A percentile compares a stretch with the other conserved stretches of the same genome.
Evolutionary conservation across 768 basidiomycete species (phyloP).

Genomic region (Tylopilus sp.): DNA sequence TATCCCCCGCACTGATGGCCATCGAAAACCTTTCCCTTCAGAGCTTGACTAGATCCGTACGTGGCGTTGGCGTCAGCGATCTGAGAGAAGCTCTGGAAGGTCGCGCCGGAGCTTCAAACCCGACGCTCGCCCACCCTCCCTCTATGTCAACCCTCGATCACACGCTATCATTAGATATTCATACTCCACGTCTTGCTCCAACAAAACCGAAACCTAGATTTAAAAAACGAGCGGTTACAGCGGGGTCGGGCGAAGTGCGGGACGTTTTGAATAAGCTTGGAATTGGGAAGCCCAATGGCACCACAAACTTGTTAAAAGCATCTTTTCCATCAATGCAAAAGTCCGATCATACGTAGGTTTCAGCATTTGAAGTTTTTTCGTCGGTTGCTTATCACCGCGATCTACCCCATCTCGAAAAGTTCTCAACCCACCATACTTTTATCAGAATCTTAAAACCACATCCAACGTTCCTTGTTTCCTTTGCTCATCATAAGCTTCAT

Average conservation of each 20-base stretch:
- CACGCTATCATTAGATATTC: conserved; percentile 45
- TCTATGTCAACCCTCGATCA: conserved; percentile 80
- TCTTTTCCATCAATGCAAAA: conserved; percentile 61
- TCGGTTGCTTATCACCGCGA: conserved; percentile 4
- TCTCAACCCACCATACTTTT: conserved; percentile 12
- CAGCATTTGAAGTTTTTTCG: neutral
- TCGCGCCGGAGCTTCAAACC: conserved; percentile 77
- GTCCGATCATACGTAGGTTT: conserved; percentile 39
- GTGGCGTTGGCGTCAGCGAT: conserved; percentile 84
- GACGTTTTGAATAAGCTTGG: conserved; percentile 83
- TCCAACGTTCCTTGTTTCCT: conserved; percentile 6
- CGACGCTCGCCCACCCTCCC: conserved; percentile 61
- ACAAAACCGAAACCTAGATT: conserved; percentile 55
- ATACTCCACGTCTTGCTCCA: conserved; percentile 40
- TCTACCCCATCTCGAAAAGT: conserved; percentile 7
- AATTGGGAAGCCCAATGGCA: conserved; percentile 66
- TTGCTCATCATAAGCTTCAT: conserved; percentile 2
- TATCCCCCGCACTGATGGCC: conserved; percentile 85
- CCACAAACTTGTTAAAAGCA: conserved; percentile 61
- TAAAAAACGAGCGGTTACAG: conserved; percentile 47
- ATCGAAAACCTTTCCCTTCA: conserved; percentile 88
- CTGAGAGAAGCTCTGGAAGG: conserved; percentile 88
- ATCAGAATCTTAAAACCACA: conserved; percentile 14
- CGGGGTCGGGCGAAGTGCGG: conserved; percentile 66
- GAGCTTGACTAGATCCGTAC: conserved; percentile 73